Evolutionary conservation across 1,284 basidiomycete species (phyloP).

Genomic region (Apiotrichum brassicae): DNA sequence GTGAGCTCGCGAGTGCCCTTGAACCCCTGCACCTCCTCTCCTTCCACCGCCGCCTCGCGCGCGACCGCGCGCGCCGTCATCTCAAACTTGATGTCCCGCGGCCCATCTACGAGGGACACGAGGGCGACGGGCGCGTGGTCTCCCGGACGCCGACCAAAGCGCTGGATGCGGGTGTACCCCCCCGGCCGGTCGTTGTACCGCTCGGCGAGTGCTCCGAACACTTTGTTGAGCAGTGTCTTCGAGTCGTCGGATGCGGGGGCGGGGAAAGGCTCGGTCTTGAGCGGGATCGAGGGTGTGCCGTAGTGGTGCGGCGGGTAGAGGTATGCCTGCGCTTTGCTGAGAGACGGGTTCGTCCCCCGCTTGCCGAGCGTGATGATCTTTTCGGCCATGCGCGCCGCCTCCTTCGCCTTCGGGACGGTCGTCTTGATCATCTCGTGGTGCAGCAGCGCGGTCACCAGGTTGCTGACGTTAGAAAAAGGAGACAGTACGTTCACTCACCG

Average conservation of each 20-base stretch:
- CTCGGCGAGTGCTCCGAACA: constrained; percentile 71
- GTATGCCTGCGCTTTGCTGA: constrained; percentile 64
- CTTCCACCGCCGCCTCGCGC: constrained; percentile 52
- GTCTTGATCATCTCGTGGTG: constrained; percentile 96
- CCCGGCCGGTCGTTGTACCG: constrained; percentile 80
- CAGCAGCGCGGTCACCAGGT: constrained; percentile 88
- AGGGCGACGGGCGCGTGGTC: constrained; percentile 93
- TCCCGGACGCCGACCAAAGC: constrained; percentile 76
- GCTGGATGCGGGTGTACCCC: constrained; percentile 92
- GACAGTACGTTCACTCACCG: constrained; percentile 51
- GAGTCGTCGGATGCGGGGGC: constrained; percentile 27
- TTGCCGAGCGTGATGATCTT: constrained; percentile 92
- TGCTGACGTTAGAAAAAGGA: constrained; percentile 52
- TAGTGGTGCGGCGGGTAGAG: constrained; percentile 52
- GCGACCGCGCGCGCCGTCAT: constrained; percentile 77
- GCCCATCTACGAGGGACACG: constrained; percentile 89
- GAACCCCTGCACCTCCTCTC: background rate
- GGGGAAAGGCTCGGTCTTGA: constrained; percentile 4
- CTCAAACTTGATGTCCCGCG: constrained; percentile 78
- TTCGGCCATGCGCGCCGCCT: constrained; percentile 84
- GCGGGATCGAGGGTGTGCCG: constrained; percentile 12
- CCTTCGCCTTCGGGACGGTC: constrained; percentile 91
- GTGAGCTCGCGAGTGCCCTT: constrained; percentile 2
- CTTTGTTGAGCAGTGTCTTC: constrained; percentile 64
- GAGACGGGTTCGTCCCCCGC: constrained; percentile 61